Evolutionary conservation across 1,139 yeast genomes (phyloP).

Genomic region (Diutina rugosa): DNA sequence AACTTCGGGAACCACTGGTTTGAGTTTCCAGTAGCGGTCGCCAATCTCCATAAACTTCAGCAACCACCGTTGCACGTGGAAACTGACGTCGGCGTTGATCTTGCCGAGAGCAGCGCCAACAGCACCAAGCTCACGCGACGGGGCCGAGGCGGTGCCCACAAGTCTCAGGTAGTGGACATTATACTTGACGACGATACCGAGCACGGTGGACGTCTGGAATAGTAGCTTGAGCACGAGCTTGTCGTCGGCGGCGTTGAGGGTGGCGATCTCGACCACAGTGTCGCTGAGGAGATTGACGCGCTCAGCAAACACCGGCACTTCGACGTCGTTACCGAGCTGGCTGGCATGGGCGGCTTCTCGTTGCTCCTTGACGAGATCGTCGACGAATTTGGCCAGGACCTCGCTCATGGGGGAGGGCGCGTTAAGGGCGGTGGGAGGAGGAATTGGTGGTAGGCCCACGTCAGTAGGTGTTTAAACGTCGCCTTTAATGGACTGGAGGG

Average conservation of each 20-base stretch:
- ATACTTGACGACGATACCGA: neutral
- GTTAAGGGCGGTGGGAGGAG: neutral
- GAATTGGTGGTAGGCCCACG: neutral
- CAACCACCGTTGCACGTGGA: constrained; percentile 1
- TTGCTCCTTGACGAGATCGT: neutral
- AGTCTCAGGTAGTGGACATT: neutral
- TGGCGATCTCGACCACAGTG: neutral
- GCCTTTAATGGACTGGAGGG: too few relatives aligned
- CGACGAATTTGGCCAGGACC: neutral
- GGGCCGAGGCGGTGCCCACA: neutral
- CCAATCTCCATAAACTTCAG: constrained; percentile 3
- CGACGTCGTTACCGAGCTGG: neutral
- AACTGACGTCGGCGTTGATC: constrained; percentile 7
- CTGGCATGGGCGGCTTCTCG: neutral
- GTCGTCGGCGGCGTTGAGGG: neutral
- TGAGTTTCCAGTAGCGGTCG: neutral
- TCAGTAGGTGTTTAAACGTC: too few relatives aligned
- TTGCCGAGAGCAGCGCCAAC: constrained; percentile 7
- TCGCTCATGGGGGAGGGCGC: neutral
- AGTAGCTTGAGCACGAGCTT: neutral
- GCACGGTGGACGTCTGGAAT: neutral
- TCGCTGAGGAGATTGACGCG: neutral
- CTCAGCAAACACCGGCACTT: neutral
- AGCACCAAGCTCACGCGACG: neutral
- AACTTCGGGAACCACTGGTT: neutral